Evolutionary conservation across 139 green algal genomes (phyloP).

Genomic region (Raphidocelis subcapitata): DNA sequence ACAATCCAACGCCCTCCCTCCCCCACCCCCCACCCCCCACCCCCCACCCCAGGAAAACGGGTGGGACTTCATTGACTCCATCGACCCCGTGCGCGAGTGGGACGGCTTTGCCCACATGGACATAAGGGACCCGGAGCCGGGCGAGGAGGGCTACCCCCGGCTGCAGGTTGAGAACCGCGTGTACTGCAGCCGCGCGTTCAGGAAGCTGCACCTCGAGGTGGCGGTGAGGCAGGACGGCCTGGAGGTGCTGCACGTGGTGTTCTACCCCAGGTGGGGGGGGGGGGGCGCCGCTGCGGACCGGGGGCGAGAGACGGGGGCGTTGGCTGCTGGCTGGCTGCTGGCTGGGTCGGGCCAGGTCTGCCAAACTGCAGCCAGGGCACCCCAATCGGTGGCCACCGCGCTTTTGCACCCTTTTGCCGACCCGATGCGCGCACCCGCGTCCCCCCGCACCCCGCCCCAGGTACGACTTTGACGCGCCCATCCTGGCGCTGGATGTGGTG

Average conservation of each 20-base stretch:
- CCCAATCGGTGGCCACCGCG: too few species aligned
- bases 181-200: conserved; percentile 69
- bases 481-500: conserved; percentile 81
- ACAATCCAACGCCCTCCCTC: too few species aligned
- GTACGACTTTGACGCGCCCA: conserved; percentile 72
- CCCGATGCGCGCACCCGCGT: too few species aligned
- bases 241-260: conserved; percentile 79
- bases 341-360: neutral
- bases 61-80: conserved; percentile 65
- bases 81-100: conserved; percentile 51
- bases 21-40: too few species aligned
- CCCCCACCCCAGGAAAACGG: conserved; percentile 22
- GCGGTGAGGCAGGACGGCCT: conserved; percentile 70
- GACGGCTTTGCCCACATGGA: conserved; percentile 44
- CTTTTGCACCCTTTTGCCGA: too few species aligned
- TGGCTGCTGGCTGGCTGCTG: neutral
- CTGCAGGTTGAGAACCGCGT: conserved; percentile 69
- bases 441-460: neutral
- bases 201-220: conserved; percentile 86
- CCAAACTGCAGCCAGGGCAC: neutral
- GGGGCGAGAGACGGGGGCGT: neutral
- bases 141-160: conserved; percentile 10
- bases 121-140: conserved; percentile 54
- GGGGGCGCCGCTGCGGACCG: neutral
- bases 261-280: conserved; percentile 59